Evolutionary conservation across 768 basidiomycete genomes (phyloP).

Genomic region (Pleurotus platypus): DNA sequence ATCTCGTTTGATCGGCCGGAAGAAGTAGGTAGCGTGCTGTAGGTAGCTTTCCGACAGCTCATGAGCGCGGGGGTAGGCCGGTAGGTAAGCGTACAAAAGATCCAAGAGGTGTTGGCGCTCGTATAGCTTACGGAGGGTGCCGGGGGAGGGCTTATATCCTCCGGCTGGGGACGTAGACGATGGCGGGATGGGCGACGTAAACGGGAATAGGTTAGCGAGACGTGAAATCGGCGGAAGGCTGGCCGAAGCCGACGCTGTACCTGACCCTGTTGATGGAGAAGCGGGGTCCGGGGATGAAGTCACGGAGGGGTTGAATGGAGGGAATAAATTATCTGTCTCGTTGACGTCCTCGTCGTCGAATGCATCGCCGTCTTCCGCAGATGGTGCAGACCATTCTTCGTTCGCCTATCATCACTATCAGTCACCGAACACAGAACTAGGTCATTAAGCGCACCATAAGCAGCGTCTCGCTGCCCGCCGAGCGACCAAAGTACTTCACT

Average conservation of each 20-base stretch:
- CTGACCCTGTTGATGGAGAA: not conserved
- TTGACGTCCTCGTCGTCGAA: conserved; percentile 17
- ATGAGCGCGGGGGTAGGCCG: conserved; percentile 38
- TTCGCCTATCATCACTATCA: conserved; percentile 18
- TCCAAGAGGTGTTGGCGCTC: conserved; percentile 23
- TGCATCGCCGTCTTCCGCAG: conserved; percentile 21
- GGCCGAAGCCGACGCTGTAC: not conserved
- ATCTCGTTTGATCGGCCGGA: conserved; percentile 45
- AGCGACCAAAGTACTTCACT: conserved; percentile 62
- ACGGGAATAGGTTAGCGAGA: conserved; percentile 38
- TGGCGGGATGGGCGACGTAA: conserved; percentile 20
- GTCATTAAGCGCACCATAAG: not conserved
- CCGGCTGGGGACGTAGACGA: not conserved
- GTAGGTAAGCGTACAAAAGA: conserved; percentile 37
- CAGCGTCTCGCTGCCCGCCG: conserved; percentile 58
- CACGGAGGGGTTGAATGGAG: not conserved
- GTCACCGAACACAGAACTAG: too few relatives aligned
- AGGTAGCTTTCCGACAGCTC: conserved; percentile 39
- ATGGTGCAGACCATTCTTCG: conserved; percentile 25
- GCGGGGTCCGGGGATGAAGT: not conserved
- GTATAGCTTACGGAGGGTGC: conserved; percentile 18
- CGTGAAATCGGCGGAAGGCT: conserved; percentile 21
- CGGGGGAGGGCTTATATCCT: not conserved
- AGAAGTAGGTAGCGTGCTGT: conserved; percentile 44
- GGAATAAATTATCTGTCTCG: not conserved